A percentile compares a stretch with the other conserved stretches of the same genome.
phyloP scores from a whole-genome alignment of 768 basidiomycete species.

The Cubamyces lactineus region DNA sequence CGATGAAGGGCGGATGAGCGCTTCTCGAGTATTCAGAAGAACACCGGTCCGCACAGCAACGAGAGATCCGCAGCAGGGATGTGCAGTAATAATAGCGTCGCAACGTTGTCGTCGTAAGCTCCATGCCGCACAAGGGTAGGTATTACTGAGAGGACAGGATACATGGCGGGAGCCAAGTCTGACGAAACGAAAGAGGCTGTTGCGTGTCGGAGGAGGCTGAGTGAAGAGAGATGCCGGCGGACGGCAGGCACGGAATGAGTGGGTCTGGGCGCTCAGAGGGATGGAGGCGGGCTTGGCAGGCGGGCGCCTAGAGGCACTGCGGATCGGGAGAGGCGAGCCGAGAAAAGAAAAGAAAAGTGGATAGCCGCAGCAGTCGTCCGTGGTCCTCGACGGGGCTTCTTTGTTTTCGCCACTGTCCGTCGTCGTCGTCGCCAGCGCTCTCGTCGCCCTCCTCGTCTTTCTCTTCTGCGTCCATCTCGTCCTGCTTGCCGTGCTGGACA shows the following conservation, averaged over 20 bases:
- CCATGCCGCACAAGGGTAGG: too few species aligned
- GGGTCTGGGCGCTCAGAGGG: neutral
- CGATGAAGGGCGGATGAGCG: too few species aligned
- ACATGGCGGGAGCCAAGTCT: too few species aligned
- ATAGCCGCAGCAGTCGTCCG: too few species aligned
- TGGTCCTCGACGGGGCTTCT: neutral
- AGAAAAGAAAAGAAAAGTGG: too few species aligned
- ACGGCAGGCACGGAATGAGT: neutral
- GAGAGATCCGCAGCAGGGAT: too few species aligned
- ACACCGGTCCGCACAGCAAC: too few species aligned
- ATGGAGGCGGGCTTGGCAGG: neutral
- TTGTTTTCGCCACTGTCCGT: conserved; percentile 2
- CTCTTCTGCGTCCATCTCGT: neutral
- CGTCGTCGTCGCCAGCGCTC: neutral
- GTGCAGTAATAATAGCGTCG: too few species aligned
- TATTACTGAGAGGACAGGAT: too few species aligned
- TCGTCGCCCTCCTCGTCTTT: neutral
- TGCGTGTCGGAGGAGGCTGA: neutral
- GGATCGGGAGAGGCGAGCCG: neutral
- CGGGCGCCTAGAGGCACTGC: neutral
- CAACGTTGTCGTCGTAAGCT: too few species aligned
- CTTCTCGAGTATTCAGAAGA: too few species aligned
- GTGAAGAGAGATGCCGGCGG: neutral
- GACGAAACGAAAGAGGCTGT: too few species aligned
- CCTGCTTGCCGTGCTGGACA: conserved; percentile 22